Conservation (phyloP, 192 early-diverging fungal species). For the Mortierella antarctica region DNA sequence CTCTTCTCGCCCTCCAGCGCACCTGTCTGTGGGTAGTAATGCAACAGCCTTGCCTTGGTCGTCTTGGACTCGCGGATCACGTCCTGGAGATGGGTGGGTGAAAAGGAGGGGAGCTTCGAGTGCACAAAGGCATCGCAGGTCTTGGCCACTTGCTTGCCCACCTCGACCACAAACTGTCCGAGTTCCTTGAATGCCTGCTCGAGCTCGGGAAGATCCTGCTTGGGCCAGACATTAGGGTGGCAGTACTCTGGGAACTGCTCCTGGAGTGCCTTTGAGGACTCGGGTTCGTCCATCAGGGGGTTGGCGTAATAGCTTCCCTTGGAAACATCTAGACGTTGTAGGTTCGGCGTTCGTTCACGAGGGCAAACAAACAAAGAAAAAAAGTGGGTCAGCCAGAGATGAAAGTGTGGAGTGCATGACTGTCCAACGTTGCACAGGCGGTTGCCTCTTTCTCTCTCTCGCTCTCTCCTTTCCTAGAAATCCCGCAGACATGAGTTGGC, state of each 20-base stretch:
- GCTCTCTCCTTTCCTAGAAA: neutral
- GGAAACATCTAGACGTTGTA: slow-evolving; percentile 37
- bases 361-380: slow-evolving; percentile 9
- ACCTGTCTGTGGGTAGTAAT: slow-evolving; percentile 69
- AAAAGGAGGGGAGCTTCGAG: slow-evolving; percentile 53
- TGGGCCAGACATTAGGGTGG: slow-evolving; percentile 70
- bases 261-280: slow-evolving; percentile 30
- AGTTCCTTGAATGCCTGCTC: slow-evolving; percentile 65
- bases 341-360: slow-evolving; percentile 4
- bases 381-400: slow-evolving; percentile 31
- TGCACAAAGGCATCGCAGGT: slow-evolving; percentile 68
- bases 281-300: slow-evolving; percentile 59
- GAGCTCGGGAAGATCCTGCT: slow-evolving; percentile 63
- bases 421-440: slow-evolving; percentile 4
- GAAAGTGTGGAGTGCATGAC: slow-evolving; percentile 24
- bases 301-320: slow-evolving; percentile 77
- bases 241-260: slow-evolving; percentile 64
- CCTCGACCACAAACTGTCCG: slow-evolving; percentile 65
- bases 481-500: no score
- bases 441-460: neutral
- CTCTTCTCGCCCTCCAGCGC: slow-evolving; percentile 22
- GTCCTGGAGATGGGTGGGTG: slow-evolving; percentile 58
- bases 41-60: slow-evolving; percentile 71
- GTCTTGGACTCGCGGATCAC: slow-evolving; percentile 65
- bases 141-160: slow-evolving; percentile 65